Base-by-base conservation (phyloP, 1,284 basidiomycete genomes). In the Rhodofomes roseus region DNA sequence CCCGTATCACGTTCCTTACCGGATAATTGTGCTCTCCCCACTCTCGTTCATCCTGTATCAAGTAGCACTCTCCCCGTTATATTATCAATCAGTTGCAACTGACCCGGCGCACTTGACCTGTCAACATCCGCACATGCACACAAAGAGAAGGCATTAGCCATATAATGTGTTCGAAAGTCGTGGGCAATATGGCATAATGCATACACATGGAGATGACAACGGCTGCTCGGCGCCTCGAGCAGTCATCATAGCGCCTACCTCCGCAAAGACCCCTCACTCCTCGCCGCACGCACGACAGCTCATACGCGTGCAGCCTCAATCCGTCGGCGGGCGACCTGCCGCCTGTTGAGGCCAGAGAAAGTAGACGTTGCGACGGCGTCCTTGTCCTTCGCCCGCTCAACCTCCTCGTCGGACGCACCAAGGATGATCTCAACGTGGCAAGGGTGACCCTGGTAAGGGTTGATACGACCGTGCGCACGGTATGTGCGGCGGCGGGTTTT, bases 401-500 rank as follows among this genome's bases (percentile, higher is more conserved):
- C 93, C 76, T 94, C 88, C 64, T 84, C 85, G 55, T 90, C 87
- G 55, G 85, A 78, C 63, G 87, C 89, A 57, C 86, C 81, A 64
- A 97, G 87, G 75, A 97, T 93, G 74, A 97, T 85, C 76, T 99
- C 97, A 68, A 99, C 91, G 76, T 99, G 97, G 78, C 89, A 91
- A 57, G 94, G 95, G 81, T 92, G 89, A 58, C 93, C 92, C 79
- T 94, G 91, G 82, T 92, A 92, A 56, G 91, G 90, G 80, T 92
- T 93, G 77, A 93, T 95, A 71, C 93, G 90, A 87, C 93, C 93
- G 79, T 96, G 94, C 57, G 97, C 97, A 80, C 97, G 95, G 89
- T 97, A 99, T 68, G 97, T 99, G 76, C 97, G 93, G 73, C 97
- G 94, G 78, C 95, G 95, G 76, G 97, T 99, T 94, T 99, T 99